A percentile compares a stretch with the other conserved stretches of the same genome.
Conservation (phyloP, 140 eudicot genomes). For the Cichorium intybus region DNA sequence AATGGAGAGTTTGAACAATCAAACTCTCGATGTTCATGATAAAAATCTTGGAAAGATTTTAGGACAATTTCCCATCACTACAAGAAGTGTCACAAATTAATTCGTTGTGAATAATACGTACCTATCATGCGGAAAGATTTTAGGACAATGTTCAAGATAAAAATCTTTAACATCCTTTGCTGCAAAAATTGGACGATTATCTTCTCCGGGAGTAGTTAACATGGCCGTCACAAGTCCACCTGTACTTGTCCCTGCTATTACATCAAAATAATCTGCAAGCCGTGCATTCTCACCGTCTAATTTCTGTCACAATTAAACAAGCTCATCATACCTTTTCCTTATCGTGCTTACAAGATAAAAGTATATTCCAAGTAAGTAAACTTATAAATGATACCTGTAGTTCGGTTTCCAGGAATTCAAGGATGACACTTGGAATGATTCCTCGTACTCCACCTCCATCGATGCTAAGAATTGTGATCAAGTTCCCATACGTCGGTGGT, state of each 20-base stretch:
- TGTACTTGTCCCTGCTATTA: conserved; percentile 47
- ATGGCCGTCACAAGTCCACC: conserved; percentile 54
- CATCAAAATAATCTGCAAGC: conserved; percentile 45
- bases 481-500: conserved; percentile 36
- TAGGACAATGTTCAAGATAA: conserved; percentile 40
- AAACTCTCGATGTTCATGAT: too few species aligned
- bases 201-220: conserved; percentile 35
- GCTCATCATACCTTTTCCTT: not conserved
- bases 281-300: conserved; percentile 41
- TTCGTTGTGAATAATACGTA: not conserved
- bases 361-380: not conserved
- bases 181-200: conserved; percentile 37
- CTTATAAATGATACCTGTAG: conserved; percentile 26
- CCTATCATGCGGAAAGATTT: conserved; percentile 39
- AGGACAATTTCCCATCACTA: not conserved
- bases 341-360: not conserved
- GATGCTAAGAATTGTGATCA: conserved; percentile 42
- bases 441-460: conserved; percentile 53
- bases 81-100: not conserved
- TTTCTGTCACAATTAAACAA: conserved; percentile 10
- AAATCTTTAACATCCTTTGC: conserved; percentile 42
- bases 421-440: conserved; percentile 39
- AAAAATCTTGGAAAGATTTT: too few species aligned
- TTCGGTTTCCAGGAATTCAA: conserved; percentile 34
- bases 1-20: not conserved